Percentiles rank a stretch among this genome's conserved stretches.
Evolutionary conservation across 176 grass and related monocot genomes (phyloP).

Genomic region (Bothriochloa decipiens): DNA sequence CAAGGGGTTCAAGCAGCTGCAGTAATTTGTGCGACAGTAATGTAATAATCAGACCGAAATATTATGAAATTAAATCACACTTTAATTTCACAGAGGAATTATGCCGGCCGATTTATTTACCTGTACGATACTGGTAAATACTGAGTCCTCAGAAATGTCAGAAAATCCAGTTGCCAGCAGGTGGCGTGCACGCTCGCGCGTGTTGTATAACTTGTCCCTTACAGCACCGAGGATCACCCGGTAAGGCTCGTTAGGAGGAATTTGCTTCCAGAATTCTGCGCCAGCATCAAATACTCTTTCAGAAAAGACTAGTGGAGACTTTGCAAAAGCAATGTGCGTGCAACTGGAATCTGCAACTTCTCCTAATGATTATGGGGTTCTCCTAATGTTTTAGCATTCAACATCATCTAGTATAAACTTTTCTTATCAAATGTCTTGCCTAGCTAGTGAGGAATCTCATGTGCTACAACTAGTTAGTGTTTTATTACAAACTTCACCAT

Average conservation of each 20-base stretch:
- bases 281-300: not conserved
- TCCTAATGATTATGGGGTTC: too few relatives aligned
- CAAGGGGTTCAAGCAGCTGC: slow-evolving; percentile 82
- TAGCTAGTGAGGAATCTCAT: too few relatives aligned
- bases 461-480: too few relatives aligned
- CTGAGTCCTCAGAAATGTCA: slow-evolving; percentile 51
- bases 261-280: slow-evolving; percentile 87
- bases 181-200: slow-evolving; percentile 65
- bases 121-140: slow-evolving; percentile 61
- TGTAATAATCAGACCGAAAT: not conserved
- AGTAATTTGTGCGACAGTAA: too few relatives aligned
- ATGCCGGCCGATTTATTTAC: slow-evolving; percentile 18
- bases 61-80: too few relatives aligned
- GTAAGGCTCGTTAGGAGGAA: slow-evolving; percentile 76
- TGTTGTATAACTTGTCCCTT: slow-evolving; percentile 86
- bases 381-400: too few relatives aligned
- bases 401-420: too few relatives aligned
- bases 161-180: slow-evolving; percentile 58
- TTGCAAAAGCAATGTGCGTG: too few relatives aligned
- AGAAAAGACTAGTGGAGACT: not conserved
- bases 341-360: too few relatives aligned
- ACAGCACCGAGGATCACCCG: slow-evolving; percentile 78
- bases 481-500: too few relatives aligned
- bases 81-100: not conserved
- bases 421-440: too few relatives aligned